phyloP scores from a whole-genome alignment of 2,329 filamentous ascomycete species.

The Hypocrella siamensis region DNA sequence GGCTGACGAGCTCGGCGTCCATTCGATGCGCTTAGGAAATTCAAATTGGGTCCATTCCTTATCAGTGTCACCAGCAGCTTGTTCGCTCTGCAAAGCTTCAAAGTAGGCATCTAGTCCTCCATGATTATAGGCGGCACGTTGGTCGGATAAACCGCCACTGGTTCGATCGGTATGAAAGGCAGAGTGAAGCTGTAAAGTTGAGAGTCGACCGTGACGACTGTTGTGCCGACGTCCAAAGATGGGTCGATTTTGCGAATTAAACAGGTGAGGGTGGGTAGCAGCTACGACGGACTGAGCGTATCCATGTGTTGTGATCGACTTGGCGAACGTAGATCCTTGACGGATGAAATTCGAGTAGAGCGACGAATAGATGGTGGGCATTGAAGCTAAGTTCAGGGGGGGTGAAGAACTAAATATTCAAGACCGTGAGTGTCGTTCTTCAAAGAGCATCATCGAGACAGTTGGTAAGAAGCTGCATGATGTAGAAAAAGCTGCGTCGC shows the following conservation, averaged over 20 bases:
- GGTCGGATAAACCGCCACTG: constrained; percentile 35
- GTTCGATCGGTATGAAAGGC: constrained; percentile 52
- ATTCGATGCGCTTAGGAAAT: constrained; percentile 76
- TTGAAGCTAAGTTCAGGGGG: constrained; percentile 27
- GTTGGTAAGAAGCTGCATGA: neutral
- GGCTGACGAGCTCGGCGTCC: constrained; percentile 51
- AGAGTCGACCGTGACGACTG: constrained; percentile 36
- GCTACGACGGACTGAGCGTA: constrained; percentile 97
- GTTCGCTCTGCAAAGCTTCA: constrained; percentile 71
- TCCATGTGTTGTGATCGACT: constrained; percentile 91
- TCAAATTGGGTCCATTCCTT: constrained; percentile 88
- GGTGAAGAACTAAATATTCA: neutral
- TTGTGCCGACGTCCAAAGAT: constrained; percentile 44
- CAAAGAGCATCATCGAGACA: neutral
- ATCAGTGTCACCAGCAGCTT: constrained; percentile 46
- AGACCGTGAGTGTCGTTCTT: too few relatives aligned
- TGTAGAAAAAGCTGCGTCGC: neutral
- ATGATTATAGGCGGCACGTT: constrained; percentile 37
- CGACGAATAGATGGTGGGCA: constrained; percentile 59
- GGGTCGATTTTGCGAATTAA: constrained; percentile 55
- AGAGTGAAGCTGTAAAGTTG: constrained; percentile 52
- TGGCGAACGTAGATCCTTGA: constrained; percentile 71
- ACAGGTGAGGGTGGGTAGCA: constrained; percentile 66
- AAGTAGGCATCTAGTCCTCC: constrained; percentile 78
- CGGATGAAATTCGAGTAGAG: constrained; percentile 76